A percentile compares a stretch with the other conserved stretches of the same genome.
Evolutionary conservation across 257 asterid species (phyloP).

Genomic region (Misopates orontium): DNA sequence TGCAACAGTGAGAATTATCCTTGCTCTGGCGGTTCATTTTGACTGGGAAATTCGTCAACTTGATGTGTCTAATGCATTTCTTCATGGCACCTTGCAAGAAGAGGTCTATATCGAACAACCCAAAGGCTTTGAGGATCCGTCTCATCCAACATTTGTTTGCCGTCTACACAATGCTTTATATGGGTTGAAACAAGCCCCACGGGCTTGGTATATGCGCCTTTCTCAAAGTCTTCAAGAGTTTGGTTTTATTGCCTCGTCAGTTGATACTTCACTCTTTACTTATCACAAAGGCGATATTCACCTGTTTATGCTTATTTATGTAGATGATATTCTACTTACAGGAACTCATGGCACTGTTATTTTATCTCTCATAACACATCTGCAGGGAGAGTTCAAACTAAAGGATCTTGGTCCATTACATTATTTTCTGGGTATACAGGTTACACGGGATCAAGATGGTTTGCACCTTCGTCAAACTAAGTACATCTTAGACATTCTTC

Average conservation of each 20-base stretch:
- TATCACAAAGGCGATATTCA: too few species aligned
- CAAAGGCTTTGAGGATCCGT: not conserved
- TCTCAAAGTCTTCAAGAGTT: too few species aligned
- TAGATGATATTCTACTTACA: not conserved
- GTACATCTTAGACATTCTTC: not conserved
- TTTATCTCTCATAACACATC: not conserved
- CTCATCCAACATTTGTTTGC: not conserved
- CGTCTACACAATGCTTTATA: not conserved
- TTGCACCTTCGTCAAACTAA: not conserved
- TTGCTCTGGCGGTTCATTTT: not conserved
- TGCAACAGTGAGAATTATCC: not conserved
- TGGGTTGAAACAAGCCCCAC: too few species aligned
- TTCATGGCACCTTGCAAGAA: not conserved
- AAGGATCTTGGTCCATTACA: not conserved
- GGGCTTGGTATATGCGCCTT: too few species aligned
- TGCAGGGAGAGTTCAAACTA: not conserved
- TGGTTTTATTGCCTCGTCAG: too few species aligned
- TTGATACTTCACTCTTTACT: too few species aligned
- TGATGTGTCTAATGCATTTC: not conserved
- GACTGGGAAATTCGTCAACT: conserved; percentile 1
- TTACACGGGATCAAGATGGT: not conserved
- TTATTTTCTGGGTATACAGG: not conserved
- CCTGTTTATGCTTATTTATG: not conserved
- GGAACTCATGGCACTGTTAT: not conserved
- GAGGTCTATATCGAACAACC: not conserved